Base-by-base conservation (phyloP, 2,329 filamentous ascomycete species). In the Apiospora aurea region DNA sequence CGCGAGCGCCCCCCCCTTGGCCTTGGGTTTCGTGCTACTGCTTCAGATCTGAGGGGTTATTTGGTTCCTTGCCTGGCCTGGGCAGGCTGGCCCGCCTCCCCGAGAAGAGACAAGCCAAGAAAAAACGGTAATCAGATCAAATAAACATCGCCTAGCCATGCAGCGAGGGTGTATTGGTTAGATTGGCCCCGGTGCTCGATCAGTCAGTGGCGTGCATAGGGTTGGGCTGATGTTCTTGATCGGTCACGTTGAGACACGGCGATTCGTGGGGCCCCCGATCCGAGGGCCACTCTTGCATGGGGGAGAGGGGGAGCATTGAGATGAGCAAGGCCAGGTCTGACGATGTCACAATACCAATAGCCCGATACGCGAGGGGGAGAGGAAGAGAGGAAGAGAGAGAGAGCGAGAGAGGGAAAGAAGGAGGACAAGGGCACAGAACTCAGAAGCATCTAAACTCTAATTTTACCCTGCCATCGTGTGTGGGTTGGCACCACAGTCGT, bases 171-270 rank as follows among this genome's bases (percentile, higher is more conserved):
- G 57, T 26, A 16, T 24, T 38, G 18, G 34, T 21, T 41, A 41
- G 29, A 64, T 64, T 64, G 11, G 34, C 10, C 57, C 57, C 57
- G 10, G 34, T 21, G 18, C 8, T n/a, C 57, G 34, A 34, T 64
- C 34, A 41, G 57, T 64, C 57, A 64, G 57, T 41, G 57, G 57
- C 57, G 8, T 64, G 57, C 57, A 64, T 64, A 64, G 57, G 57
- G 57, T 64, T 64, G 57, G 57, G 7, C 34, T 41, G 57, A 64
- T 64, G 29, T 41, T 41, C 34, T 41, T 64, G 21, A 64, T 64
- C 57, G 57, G 57, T 64, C 57, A 64, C 57, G 57, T 64, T 64
- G 57, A 64, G 34, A 64, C 57, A 64, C 57, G 16, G 34, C 57
- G 57, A 64, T 29, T 64, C 57, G 57, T 64, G 57, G 57, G 57